Evolutionary conservation across 805 yeast species (phyloP).

Genomic region (Spathaspora boniae): DNA sequence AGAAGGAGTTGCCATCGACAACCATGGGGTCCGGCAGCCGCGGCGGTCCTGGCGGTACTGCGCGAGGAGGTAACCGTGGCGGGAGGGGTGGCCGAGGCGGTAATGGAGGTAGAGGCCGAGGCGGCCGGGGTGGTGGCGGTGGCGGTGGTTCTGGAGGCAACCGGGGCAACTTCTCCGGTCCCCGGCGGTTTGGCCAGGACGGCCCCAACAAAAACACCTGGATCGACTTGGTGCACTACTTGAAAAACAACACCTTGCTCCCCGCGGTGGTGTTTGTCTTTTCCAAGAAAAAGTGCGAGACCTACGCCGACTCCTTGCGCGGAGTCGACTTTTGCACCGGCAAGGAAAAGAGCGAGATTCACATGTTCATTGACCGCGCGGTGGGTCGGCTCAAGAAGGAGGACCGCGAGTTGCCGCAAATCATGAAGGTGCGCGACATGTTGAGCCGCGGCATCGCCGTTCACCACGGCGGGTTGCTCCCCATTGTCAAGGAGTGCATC

Average conservation of each 20-base stretch:
- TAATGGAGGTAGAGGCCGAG: slow-evolving; percentile 34
- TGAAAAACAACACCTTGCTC: slow-evolving; percentile 64
- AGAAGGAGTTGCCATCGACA: slow-evolving; percentile 35
- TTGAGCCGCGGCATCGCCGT: slow-evolving; percentile 90
- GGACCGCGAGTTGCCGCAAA: slow-evolving; percentile 92
- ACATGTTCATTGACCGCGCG: slow-evolving; percentile 89
- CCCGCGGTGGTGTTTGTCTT: slow-evolving; percentile 95
- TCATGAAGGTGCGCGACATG: slow-evolving; percentile 75
- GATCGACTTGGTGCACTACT: slow-evolving; percentile 65
- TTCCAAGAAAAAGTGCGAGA: slow-evolving; percentile 90
- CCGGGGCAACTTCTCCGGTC: slow-evolving; percentile 23
- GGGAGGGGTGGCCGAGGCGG: slow-evolving; percentile 30
- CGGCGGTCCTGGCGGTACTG: slow-evolving; percentile 42
- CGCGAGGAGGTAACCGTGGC: slow-evolving; percentile 41
- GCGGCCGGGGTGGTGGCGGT: slow-evolving; percentile 34
- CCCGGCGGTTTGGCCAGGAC: slow-evolving; percentile 36
- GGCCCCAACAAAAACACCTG: slow-evolving; percentile 81
- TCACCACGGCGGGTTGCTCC: slow-evolving; percentile 91
- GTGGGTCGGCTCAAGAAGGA: slow-evolving; percentile 84
- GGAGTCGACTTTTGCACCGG: slow-evolving; percentile 77
- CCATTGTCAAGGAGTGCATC: slow-evolving; percentile 89
- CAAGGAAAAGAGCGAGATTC: slow-evolving; percentile 86
- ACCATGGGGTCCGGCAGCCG: slow-evolving; percentile 39
- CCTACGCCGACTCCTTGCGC: slow-evolving; percentile 75
- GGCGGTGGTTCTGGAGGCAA: slow-evolving; percentile 27